These are phyloP conservation scores for Colletotrichum melonis DNA, from an alignment of 2,329 filamentous ascomycete genomes.

Conservation along the genomic window DNA sequence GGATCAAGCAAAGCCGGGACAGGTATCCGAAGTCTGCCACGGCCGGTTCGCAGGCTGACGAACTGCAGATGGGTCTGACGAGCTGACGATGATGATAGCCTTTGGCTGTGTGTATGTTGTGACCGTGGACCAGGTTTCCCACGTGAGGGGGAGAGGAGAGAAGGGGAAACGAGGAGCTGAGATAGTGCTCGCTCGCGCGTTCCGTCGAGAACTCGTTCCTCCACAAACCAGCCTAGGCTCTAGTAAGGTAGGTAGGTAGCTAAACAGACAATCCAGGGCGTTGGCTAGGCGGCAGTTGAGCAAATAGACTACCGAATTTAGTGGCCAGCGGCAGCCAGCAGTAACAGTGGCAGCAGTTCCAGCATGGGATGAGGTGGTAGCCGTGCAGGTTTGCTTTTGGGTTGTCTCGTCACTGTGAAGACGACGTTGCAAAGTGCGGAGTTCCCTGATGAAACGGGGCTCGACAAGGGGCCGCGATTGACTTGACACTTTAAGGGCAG, in stretches of 20 bases:
- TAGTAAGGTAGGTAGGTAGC: not conserved
- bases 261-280: not conserved
- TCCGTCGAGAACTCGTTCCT: not conserved
- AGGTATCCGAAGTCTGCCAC: conserved; percentile 7
- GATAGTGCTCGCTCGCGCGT: conserved; percentile 6
- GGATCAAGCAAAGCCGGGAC: conserved; percentile 17
- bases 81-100: conserved; percentile 17
- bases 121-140: conserved; percentile 19
- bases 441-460: conserved; percentile 37
- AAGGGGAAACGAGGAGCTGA: conserved; percentile 15
- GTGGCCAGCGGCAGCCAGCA: conserved; percentile 19
- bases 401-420: conserved; percentile 16
- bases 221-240: not conserved
- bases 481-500: conserved; percentile 41
- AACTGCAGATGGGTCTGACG: conserved; percentile 2
- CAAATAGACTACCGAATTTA: conserved; percentile 3
- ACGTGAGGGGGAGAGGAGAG: conserved; percentile 23
- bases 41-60: conserved; percentile 9
- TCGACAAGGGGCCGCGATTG: conserved; percentile 35
- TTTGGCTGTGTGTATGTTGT: conserved; percentile 21
- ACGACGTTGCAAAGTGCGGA: conserved; percentile 34
- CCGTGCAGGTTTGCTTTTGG: conserved; percentile 1
- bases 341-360: conserved; percentile 7
- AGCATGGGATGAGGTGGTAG: conserved; percentile 17
- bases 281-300: conserved; percentile 20